Evolutionary conservation across 495 filamentous ascomycete species (phyloP).

Genomic region (Penicillium bovifimosum): DNA sequence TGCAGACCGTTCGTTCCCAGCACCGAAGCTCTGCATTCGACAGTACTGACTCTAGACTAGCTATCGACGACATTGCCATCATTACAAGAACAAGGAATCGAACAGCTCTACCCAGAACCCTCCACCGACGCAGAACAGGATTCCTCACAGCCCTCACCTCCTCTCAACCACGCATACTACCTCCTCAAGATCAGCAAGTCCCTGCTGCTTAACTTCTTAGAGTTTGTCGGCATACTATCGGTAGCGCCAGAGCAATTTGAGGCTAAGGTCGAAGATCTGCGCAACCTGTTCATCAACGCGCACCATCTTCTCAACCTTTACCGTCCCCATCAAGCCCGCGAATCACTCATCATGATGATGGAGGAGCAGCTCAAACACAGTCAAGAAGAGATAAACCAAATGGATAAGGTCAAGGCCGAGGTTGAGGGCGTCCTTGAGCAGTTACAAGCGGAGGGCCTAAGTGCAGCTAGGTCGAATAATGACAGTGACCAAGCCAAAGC

Average conservation of each 20-base stretch:
- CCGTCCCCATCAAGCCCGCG: slow-evolving; percentile 89
- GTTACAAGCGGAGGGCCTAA: slow-evolving; percentile 45
- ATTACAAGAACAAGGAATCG: slow-evolving; percentile 62
- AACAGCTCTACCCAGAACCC: slow-evolving; percentile 60
- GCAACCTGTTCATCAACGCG: slow-evolving; percentile 77
- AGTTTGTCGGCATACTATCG: slow-evolving; percentile 65
- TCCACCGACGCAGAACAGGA: slow-evolving; percentile 31
- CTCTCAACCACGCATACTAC: slow-evolving; percentile 64
- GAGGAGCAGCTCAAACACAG: slow-evolving; percentile 74
- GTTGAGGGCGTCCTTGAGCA: slow-evolving; percentile 64
- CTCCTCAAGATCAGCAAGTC: slow-evolving; percentile 76
- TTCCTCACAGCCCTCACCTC: slow-evolving; percentile 33
- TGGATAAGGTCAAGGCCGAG: slow-evolving; percentile 64
- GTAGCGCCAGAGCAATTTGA: slow-evolving; percentile 54
- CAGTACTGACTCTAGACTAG: slow-evolving; percentile 9
- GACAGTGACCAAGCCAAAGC: slow-evolving; percentile 2
- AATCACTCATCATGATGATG: slow-evolving; percentile 87
- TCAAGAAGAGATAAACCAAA: slow-evolving; percentile 71
- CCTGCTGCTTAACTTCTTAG: slow-evolving; percentile 77
- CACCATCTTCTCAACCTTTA: slow-evolving; percentile 92
- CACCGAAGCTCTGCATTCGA: not conserved
- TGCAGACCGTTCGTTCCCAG: slow-evolving; percentile 48
- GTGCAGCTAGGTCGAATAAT: slow-evolving; percentile 1
- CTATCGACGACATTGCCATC: slow-evolving; percentile 60
- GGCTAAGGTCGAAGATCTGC: slow-evolving; percentile 68